Percentiles rank a stretch among this genome's conserved stretches.
Conservation (phyloP, 2,329 filamentous ascomycete species). For the Pezicula radicicola region DNA sequence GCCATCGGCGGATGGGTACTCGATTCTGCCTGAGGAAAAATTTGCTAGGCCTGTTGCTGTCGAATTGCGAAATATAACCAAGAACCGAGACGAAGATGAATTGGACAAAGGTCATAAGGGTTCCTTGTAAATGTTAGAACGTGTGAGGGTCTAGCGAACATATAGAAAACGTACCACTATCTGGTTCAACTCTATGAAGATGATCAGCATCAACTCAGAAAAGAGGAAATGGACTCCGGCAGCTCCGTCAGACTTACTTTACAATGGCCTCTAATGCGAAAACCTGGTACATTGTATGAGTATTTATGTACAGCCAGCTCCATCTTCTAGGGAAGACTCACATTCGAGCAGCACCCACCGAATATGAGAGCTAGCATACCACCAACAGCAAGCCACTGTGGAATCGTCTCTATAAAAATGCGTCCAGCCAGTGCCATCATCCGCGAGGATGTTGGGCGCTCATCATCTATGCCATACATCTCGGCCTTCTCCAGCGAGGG, state of each 20-base stretch:
- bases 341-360: slow-evolving; percentile 92
- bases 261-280: slow-evolving; percentile 94
- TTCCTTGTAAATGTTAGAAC: slow-evolving; percentile 49
- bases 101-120: slow-evolving; percentile 84
- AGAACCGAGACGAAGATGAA: slow-evolving; percentile 80
- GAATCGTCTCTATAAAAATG: slow-evolving; percentile 56
- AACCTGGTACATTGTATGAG: slow-evolving; percentile 55
- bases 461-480: slow-evolving; percentile 52
- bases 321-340: slow-evolving; percentile 39
- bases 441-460: slow-evolving; percentile 45
- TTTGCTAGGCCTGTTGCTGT: slow-evolving; percentile 55
- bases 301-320: slow-evolving; percentile 7
- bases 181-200: slow-evolving; percentile 68
- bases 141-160: neutral
- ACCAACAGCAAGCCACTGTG: slow-evolving; percentile 59
- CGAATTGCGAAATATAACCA: slow-evolving; percentile 74
- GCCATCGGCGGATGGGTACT: slow-evolving; percentile 82
- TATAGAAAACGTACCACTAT: slow-evolving; percentile 60
- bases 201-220: slow-evolving; percentile 7
- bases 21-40: slow-evolving; percentile 74
- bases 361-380: slow-evolving; percentile 85
- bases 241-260: slow-evolving; percentile 58
- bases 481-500: slow-evolving; percentile 52
- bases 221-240: neutral
- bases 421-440: slow-evolving; percentile 48